These are phyloP conservation scores for Nephelium lappaceum DNA, from an alignment of 345 rosid genomes.

Conservation along the genomic window DNA sequence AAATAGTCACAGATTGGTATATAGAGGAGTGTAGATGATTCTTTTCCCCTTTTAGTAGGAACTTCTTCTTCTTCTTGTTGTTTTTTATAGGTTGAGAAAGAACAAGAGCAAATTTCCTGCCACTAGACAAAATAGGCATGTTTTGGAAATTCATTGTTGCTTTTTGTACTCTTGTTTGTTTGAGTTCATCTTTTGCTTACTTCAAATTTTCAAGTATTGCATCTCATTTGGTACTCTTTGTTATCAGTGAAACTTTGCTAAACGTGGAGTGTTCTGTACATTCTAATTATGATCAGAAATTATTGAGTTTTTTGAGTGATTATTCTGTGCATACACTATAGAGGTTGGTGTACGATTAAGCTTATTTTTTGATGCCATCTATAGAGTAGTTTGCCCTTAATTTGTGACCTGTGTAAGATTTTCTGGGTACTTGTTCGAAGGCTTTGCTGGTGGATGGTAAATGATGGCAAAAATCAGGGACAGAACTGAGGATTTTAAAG, in stretches of 20 bases:
- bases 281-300: neutral
- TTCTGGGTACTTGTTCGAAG: neutral
- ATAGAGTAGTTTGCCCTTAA: neutral
- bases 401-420: neutral
- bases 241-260: neutral
- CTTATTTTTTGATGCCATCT: neutral
- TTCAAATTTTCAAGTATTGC: neutral
- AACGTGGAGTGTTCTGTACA: neutral
- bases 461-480: conserved; percentile 76
- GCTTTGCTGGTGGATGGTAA: neutral
- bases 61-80: no score
- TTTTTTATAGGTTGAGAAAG: neutral
- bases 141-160: neutral
- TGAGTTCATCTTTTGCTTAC: neutral
- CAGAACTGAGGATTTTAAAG: conserved; percentile 85
- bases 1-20: neutral
- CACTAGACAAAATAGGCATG: neutral
- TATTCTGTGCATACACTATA: neutral
- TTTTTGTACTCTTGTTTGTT: neutral
- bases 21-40: neutral
- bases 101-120: neutral
- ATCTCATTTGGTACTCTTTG: neutral
- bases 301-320: neutral
- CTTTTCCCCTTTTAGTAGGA: no score
- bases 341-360: neutral